A percentile compares a stretch with the other conserved stretches of the same genome.
Conservation (phyloP, 495 filamentous ascomycete species). For the Tricharina praecox region DNA sequence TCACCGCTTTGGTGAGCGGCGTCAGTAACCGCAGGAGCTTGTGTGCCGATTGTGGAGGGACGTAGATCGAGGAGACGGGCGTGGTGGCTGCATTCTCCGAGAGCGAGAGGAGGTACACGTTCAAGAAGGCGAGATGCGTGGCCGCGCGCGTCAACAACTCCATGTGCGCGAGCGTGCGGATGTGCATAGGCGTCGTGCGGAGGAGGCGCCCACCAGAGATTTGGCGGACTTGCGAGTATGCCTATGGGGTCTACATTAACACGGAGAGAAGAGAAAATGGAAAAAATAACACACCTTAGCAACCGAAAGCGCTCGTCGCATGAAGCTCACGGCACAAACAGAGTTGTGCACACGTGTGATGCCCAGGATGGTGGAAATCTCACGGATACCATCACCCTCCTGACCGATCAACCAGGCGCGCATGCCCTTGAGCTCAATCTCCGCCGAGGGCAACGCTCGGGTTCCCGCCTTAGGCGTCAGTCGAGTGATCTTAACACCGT, state of each 20-base stretch:
- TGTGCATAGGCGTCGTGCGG: slow-evolving; percentile 40
- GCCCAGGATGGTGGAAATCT: slow-evolving; percentile 49
- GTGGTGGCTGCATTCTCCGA: slow-evolving; percentile 29
- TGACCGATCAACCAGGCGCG: slow-evolving; percentile 48
- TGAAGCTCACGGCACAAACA: slow-evolving; percentile 38
- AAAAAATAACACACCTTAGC: slow-evolving; percentile 35
- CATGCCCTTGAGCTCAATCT: slow-evolving; percentile 43
- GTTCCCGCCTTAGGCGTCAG: slow-evolving; percentile 59
- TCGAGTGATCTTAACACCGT: slow-evolving; percentile 50
- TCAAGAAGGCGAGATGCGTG: slow-evolving; percentile 46
- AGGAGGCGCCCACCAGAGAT: slow-evolving; percentile 35
- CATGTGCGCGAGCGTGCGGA: slow-evolving; percentile 41
- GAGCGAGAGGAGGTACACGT: slow-evolving; percentile 39
- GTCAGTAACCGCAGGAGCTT: slow-evolving; percentile 46
- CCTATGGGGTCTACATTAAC: slow-evolving; percentile 7
- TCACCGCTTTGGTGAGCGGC: slow-evolving; percentile 47
- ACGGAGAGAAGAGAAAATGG: neutral
- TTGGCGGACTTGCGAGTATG: slow-evolving; percentile 32
- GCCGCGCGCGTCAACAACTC: slow-evolving; percentile 34
- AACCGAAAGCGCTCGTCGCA: slow-evolving; percentile 45
- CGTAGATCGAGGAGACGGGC: slow-evolving; percentile 8
- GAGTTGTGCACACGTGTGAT: slow-evolving; percentile 51
- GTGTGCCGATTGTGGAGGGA: slow-evolving; percentile 12
- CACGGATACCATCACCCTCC: slow-evolving; percentile 45
- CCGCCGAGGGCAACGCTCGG: slow-evolving; percentile 49